Percentiles rank a stretch among this genome's conserved stretches.
Evolutionary conservation across 768 basidiomycete species (phyloP).

Genomic region (Macrolepiota fuliginosa): DNA sequence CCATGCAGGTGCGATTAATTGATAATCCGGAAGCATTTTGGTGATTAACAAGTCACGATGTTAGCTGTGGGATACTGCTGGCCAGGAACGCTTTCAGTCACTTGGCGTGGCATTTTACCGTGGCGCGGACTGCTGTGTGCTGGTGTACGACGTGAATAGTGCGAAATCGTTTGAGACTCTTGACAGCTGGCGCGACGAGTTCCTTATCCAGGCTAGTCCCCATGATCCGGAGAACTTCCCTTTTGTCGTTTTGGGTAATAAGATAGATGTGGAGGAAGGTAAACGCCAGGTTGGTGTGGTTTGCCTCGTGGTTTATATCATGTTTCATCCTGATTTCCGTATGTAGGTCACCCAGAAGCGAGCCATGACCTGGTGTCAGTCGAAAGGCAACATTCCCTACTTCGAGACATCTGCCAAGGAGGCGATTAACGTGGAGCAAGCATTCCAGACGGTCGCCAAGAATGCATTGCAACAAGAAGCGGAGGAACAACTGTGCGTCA

Average conservation of each 20-base stretch:
- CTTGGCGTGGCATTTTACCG: constrained; percentile 99
- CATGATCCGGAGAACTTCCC: constrained; percentile 99
- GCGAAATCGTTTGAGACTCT: constrained; percentile 98
- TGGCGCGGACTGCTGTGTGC: constrained; percentile 97
- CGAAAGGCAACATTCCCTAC: constrained; percentile 99
- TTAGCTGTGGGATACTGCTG: constrained; percentile 98
- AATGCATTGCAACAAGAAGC: constrained; percentile 97
- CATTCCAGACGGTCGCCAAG: constrained; percentile 99
- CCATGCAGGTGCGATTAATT: constrained; percentile 79
- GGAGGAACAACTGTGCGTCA: constrained; percentile 85
- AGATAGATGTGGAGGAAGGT: constrained; percentile 99
- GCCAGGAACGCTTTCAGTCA: constrained; percentile 99
- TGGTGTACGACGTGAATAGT: constrained; percentile 99
- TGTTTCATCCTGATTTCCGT: not conserved
- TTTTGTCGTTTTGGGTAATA: constrained; percentile 99
- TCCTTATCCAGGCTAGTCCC: constrained; percentile 97
- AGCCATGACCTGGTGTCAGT: constrained; percentile 99
- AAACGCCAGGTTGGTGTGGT: constrained; percentile 82
- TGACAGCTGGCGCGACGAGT: constrained; percentile 99
- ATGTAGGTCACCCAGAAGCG: constrained; percentile 95
- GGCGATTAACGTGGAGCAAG: constrained; percentile 99
- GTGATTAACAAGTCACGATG: not conserved
- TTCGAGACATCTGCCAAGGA: constrained; percentile 99
- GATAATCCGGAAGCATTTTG: not conserved
- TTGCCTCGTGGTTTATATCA: not conserved